Evolutionary conservation across 75 land plant genomes (phyloP).

Genomic region (Ceratopteris richardii): DNA sequence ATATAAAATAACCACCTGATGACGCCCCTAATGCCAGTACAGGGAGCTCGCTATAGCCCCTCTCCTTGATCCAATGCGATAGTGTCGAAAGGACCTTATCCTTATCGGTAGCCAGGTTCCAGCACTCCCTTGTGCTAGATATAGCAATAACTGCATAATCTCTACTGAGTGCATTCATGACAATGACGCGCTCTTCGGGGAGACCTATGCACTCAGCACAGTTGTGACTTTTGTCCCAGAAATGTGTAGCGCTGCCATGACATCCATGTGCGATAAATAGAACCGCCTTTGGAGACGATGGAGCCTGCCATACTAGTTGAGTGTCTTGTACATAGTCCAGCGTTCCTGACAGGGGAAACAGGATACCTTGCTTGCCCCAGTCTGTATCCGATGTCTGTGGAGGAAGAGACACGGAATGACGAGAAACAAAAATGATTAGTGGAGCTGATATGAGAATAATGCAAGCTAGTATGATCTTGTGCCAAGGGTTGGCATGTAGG

Average conservation of each 20-base stretch:
- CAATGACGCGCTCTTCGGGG: constrained; percentile 68
- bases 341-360: constrained; percentile 25
- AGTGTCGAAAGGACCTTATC: constrained; percentile 38
- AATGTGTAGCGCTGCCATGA: constrained; percentile 51
- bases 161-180: constrained; percentile 43
- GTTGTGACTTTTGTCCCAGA: constrained; percentile 62
- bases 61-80: constrained; percentile 41
- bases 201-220: constrained; percentile 68
- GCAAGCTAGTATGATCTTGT: constrained; percentile 1
- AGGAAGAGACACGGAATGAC: not conserved
- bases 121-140: constrained; percentile 63
- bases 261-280: constrained; percentile 93
- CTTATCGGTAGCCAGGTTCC: constrained; percentile 52
- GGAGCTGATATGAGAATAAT: constrained; percentile 10
- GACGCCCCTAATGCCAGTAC: constrained; percentile 78
- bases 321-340: constrained; percentile 49
- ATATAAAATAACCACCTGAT: constrained; percentile 87
- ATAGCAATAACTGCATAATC: constrained; percentile 68
- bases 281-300: constrained; percentile 54
- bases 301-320: constrained; percentile 70
- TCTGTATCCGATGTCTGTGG: constrained; percentile 1
- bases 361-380: constrained; percentile 17
- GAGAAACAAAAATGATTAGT: constrained; percentile 1
- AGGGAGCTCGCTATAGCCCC: constrained; percentile 49
- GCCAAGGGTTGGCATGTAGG: constrained; percentile 3